Evolutionary conservation across 176 grass and related monocot genomes (phyloP).

Genomic region (Raddia distichophylla): DNA sequence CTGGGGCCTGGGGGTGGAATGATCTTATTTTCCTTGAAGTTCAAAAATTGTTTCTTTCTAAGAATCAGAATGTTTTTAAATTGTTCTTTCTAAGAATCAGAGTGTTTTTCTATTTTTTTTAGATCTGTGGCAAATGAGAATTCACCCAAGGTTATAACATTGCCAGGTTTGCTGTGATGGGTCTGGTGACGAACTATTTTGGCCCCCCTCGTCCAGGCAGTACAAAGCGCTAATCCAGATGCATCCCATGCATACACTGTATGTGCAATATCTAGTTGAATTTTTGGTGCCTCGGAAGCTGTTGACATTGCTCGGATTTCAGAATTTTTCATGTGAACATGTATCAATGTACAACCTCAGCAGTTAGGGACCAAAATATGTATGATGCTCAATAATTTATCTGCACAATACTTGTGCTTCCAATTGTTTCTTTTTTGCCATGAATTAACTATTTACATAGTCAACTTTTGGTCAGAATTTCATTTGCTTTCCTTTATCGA

Average conservation of each 20-base stretch:
- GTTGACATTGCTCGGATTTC: background rate
- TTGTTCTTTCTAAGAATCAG: background rate
- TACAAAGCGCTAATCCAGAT: slow-evolving; percentile 50
- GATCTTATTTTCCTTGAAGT: background rate
- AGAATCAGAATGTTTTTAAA: no score
- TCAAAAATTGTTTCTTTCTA: background rate
- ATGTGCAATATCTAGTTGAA: background rate
- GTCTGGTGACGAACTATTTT: slow-evolving; percentile 90
- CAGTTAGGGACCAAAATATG: background rate
- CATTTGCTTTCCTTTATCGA: background rate
- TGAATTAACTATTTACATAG: background rate
- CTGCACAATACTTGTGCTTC: background rate
- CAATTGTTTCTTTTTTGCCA: background rate
- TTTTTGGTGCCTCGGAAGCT: background rate
- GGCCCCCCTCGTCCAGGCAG: slow-evolving; percentile 66
- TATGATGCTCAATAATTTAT: slow-evolving; percentile 25
- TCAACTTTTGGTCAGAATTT: background rate
- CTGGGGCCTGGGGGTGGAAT: background rate
- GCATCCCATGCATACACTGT: background rate
- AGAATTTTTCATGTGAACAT: slow-evolving; percentile 4
- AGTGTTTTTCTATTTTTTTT: background rate
- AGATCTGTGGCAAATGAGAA: background rate
- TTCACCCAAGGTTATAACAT: slow-evolving; percentile 13
- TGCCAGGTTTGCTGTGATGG: slow-evolving; percentile 95
- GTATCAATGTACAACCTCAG: slow-evolving; percentile 2